These are phyloP conservation scores for Prinsepia uniflora DNA, from an alignment of 306 rosid species.

Conservation along the genomic window DNA sequence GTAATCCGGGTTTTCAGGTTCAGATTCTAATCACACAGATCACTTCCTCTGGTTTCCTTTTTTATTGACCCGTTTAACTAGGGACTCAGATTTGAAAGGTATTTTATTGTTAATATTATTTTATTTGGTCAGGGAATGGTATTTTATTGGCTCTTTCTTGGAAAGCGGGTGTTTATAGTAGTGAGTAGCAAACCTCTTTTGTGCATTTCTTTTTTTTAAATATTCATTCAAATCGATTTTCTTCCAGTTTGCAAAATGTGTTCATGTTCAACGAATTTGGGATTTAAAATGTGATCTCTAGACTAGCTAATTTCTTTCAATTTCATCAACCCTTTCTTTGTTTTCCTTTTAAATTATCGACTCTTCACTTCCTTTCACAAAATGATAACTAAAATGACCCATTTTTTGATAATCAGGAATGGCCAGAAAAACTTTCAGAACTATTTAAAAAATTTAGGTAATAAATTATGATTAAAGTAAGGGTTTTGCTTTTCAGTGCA, in stretches of 20 bases:
- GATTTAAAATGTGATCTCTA: background rate
- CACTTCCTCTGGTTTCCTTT: background rate
- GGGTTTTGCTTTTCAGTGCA: too few species aligned
- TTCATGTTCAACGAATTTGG: background rate
- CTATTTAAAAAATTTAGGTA: too few species aligned
- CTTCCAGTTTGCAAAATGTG: background rate
- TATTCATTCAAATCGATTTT: background rate
- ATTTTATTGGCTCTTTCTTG: background rate
- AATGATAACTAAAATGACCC: background rate
- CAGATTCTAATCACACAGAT: background rate
- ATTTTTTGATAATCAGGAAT: background rate
- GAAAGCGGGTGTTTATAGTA: background rate
- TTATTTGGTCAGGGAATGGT: too few species aligned
- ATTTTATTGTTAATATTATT: too few species aligned
- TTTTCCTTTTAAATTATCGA: background rate
- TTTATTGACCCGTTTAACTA: background rate
- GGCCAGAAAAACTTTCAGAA: too few species aligned
- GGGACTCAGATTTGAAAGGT: too few species aligned
- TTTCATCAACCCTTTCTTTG: background rate
- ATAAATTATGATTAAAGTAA: too few species aligned
- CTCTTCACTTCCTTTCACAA: background rate
- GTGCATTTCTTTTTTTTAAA: too few species aligned
- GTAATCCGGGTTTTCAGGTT: background rate
- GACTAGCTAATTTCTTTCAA: too few species aligned
- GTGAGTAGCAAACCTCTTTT: background rate